Base-by-base conservation (phyloP, 352 stramenopile species). In the Plasmopara muralis region DNA sequence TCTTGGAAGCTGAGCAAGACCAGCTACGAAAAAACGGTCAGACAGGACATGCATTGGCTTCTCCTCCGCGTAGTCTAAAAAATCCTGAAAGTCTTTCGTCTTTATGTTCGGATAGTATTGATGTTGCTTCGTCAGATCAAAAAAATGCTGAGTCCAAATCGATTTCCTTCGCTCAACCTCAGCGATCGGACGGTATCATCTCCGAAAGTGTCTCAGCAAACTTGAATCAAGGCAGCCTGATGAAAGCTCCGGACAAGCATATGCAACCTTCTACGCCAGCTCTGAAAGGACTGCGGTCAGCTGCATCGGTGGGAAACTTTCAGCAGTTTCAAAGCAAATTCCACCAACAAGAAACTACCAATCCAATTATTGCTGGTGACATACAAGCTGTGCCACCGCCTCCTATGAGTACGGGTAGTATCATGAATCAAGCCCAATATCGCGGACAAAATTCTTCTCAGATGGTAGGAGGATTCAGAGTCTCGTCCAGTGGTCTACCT, bases 261-360 rank as follows among this genome's bases (percentile, higher is more conserved):
- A 37, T 55, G 28, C 40, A 70, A 47, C 9, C 38, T 31, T 31
- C 52, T 48, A 43, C 63, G 16, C 43, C 43, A 38, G 13, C 48
- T 9, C 28, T 28, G 25, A 66, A 50, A 59, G 71, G 49, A 34
- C 66, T 90, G 46, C 70, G 82, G 25, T 77, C 79, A 18, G 70
- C 74, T 6, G 62, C 78, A 33, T 93, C 82, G 3, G 74, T 93
- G 12, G 82, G 77, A 1, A 89, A 93, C 39, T 87, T 90, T n/a
- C 69, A 72, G 8, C 65, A 71, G 47, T 85, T 84, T 45, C 67
- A 83, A 56, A 67, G 85, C 4, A 76, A 86, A 2, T 66, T 74
- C 28, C 60, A 25, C 20, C 20, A 69, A 7, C 60, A 57, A 47
- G 53, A 53, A 5, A 20, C 43, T 42, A 39, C 18, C 16, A 55